phyloP scores from a whole-genome alignment of 495 filamentous ascomycete species.

The Tuber calosporum region DNA sequence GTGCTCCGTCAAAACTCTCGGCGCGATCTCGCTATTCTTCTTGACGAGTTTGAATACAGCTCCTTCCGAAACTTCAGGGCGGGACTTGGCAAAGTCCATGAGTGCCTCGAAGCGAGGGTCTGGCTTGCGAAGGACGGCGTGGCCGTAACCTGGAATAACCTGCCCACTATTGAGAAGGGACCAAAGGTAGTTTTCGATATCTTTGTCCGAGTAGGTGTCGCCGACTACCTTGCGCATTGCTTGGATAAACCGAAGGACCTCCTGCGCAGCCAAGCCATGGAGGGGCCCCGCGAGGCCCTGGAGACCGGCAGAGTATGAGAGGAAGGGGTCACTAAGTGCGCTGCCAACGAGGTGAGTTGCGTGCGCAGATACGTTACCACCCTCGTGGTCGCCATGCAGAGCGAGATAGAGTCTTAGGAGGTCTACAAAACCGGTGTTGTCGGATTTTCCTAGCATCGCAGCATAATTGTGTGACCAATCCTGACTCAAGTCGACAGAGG shows the following conservation, averaged over 20 bases:
- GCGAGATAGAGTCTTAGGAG: slow-evolving; percentile 87
- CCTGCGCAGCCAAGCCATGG: slow-evolving; percentile 92
- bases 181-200: slow-evolving; percentile 87
- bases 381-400: slow-evolving; percentile 96
- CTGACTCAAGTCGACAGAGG: slow-evolving; percentile 69
- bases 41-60: slow-evolving; percentile 90
- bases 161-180: slow-evolving; percentile 83
- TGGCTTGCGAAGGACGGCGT: slow-evolving; percentile 93
- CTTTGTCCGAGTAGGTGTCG: slow-evolving; percentile 63
- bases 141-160: slow-evolving; percentile 95
- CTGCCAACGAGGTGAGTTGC: slow-evolving; percentile 96
- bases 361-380: slow-evolving; percentile 94
- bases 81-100: slow-evolving; percentile 84
- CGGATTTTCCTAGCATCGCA: slow-evolving; percentile 83
- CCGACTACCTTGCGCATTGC: slow-evolving; percentile 89
- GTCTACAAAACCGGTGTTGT: slow-evolving; percentile 92
- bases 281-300: slow-evolving; percentile 91
- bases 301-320: slow-evolving; percentile 91
- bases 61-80: slow-evolving; percentile 75
- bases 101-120: slow-evolving; percentile 93
- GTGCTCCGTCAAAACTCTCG: slow-evolving; percentile 79
- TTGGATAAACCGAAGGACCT: slow-evolving; percentile 90
- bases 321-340: slow-evolving; percentile 87
- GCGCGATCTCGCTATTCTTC: slow-evolving; percentile 70
- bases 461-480: slow-evolving; percentile 99